phyloP scores from a whole-genome alignment of 495 filamentous ascomycete genomes.

The Xeromyces bisporus region DNA sequence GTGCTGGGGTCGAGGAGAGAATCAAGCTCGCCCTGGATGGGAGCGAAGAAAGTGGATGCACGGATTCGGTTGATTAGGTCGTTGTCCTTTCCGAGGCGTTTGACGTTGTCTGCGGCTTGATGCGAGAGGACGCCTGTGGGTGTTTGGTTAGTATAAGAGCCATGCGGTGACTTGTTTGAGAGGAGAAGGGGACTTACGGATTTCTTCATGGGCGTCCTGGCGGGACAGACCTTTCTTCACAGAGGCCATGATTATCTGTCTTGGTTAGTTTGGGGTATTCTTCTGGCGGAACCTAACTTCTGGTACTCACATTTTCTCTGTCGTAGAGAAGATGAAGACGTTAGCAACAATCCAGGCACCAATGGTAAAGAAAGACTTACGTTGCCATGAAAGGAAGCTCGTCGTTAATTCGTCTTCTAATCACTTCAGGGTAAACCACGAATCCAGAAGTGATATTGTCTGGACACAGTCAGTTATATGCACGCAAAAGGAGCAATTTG shows the following conservation, averaged over 20 bases:
- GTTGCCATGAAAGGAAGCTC: constrained; percentile 88
- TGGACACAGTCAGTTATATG: not conserved
- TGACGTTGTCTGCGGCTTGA: constrained; percentile 65
- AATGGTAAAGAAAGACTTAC: constrained; percentile 17
- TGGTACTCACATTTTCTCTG: constrained; percentile 26
- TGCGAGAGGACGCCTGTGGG: constrained; percentile 58
- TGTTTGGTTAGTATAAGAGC: not conserved
- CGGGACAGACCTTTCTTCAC: constrained; percentile 56
- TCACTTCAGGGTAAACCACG: constrained; percentile 72
- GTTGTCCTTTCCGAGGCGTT: constrained; percentile 62
- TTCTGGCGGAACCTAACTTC: not conserved
- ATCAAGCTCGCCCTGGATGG: constrained; percentile 64
- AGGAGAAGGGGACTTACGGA: constrained; percentile 32
- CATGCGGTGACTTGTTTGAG: too few species aligned
- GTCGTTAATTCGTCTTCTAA: constrained; percentile 47
- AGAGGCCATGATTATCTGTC: constrained; percentile 70
- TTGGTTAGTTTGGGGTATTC: constrained; percentile 6
- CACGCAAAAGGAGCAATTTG: too few species aligned
- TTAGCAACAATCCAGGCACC: too few species aligned
- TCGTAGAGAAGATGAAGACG: too few species aligned
- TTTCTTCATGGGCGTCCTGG: constrained; percentile 86
- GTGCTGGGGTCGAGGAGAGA: constrained; percentile 45
- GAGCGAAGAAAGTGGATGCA: constrained; percentile 58
- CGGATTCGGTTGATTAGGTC: constrained; percentile 73
- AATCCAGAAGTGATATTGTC: constrained; percentile 72